phyloP scores from a whole-genome alignment of 2,329 filamentous ascomycete genomes.

The Pseudocercospora eumusae region DNA sequence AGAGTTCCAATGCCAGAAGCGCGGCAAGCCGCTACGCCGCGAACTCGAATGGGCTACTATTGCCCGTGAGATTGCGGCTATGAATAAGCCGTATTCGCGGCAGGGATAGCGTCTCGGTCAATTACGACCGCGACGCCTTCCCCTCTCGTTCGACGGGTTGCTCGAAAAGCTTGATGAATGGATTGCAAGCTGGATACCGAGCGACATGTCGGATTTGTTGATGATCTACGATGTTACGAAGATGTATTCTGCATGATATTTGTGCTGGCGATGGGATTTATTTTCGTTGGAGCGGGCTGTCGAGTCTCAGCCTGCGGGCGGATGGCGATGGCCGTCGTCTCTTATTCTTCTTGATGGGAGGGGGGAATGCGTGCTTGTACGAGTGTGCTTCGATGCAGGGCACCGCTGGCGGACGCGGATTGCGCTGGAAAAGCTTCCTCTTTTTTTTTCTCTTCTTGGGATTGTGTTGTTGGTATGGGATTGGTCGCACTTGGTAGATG shows the following conservation, averaged over 20 bases:
- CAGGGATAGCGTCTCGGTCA: constrained; percentile 42
- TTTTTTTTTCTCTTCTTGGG: constrained; percentile 8
- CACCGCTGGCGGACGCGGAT: neutral
- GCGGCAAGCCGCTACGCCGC: constrained; percentile 60
- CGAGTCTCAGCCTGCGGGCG: neutral
- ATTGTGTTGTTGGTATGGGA: neutral
- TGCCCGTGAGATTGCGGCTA: constrained; percentile 83
- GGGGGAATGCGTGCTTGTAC: neutral
- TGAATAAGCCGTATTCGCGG: constrained; percentile 91
- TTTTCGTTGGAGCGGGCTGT: constrained; percentile 9
- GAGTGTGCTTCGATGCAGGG: neutral
- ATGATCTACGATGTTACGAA: constrained; percentile 14
- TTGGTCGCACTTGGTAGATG: constrained; percentile 7
- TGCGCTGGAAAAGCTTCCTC: constrained; percentile 4
- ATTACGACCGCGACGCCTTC: constrained; percentile 6
- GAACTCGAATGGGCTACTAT: constrained; percentile 92
- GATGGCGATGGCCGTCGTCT: neutral
- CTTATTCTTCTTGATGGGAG: neutral
- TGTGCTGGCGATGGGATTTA: neutral
- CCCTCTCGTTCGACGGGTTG: neutral
- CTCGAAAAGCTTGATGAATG: constrained; percentile 5
- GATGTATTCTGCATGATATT: constrained; percentile 11
- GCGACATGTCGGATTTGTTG: constrained; percentile 4
- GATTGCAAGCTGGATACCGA: neutral
- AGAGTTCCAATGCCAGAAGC: constrained; percentile 66